Base-by-base conservation (phyloP, 495 filamentous ascomycete genomes). In the Cryomyces minteri region DNA sequence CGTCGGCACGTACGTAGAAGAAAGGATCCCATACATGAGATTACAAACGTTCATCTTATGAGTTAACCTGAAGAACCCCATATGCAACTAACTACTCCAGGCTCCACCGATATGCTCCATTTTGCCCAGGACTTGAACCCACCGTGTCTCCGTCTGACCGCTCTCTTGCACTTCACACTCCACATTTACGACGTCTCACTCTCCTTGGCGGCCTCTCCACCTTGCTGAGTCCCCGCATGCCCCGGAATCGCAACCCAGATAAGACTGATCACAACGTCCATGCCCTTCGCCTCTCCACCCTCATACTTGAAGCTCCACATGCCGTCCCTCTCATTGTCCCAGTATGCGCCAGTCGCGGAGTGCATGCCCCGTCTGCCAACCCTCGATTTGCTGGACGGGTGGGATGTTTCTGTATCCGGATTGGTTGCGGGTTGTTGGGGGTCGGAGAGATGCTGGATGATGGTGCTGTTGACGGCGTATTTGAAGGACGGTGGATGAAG, bases 261-360 rank as follows among this genome's bases (percentile, higher is more conserved):
- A 48, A 98, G 69, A 59, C 77, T 86, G 43, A 98, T 71, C 46
- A 98, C 85, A 43, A 94, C 79, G 61, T 95, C 90, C 62, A 98
- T 69, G 6, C 88, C 90, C 68, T 76, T 80, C 58, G 66, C 73
- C 63, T 86, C 83, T 18, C 76, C 80, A 44, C 74, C 84, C 53
- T 88, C 82, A 59, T 83, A 94, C 68, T 98, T 96, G 68, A 78
- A 92, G 58, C 78, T 94, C 85, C 85, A 98, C 82, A 92, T 94
- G 43, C 90, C 90, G 56, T 98, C 90, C 47, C 77, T 84, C 69
- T 92, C 88, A 55, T 90, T 85, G 59, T 96, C 88, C 90, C 90
- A 98, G 69, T 82, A 98, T 2, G 87, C 92, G 37, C 84, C 90
- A 1, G 81, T 84, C 11, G 90, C 90, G 49, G 77, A 84, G 69